Base-by-base conservation (phyloP, 2,329 filamentous ascomycete genomes). In the Xylaria arbuscula region DNA sequence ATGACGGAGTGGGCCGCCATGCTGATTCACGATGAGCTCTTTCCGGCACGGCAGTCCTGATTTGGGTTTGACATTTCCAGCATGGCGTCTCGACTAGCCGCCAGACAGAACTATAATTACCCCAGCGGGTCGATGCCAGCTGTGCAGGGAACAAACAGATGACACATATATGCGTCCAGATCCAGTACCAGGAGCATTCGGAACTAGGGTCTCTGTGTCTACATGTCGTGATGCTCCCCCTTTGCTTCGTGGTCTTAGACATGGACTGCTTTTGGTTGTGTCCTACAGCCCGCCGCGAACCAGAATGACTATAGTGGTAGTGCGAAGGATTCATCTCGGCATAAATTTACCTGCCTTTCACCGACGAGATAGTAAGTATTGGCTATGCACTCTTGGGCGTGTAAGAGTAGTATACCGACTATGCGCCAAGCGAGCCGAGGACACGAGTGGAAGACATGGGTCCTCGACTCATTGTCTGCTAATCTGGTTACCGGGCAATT, bases 81-180 rank as follows among this genome's bases (percentile, higher is more conserved):
- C 34, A 40, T 50, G 15, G 17, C 32, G 28, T 62, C 51, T 53
- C 58, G 53, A 62, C 24, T 64, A 63, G 45, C 59, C 56, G 51
- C 51, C 34, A 51, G 55, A 24, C 8, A 57, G 19, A 17, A 15
- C 56, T 9, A 50, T 59, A 48, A 42, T 55, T 61, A 69, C 58
- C 63, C 67, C 32, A 36, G 67, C 54, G 28, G 56, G 57, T 62
- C 54, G 67, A 66, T 40, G 36, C 63, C 67, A 69, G 67, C 67
- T 63, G 63, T 50, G 19, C 67, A 69, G 67, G 66, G 67, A 47
- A 60, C 40, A 63, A 40, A n/a, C 55, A 42, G 58, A 59, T 60
- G 63, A 60, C 22, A 61, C 57, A 53, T 28, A 7, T 7, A 7
- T 17, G 17, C 57, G 59, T 66, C 22, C 19, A 13, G 36, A 55